Percentiles rank a stretch among this genome's conserved stretches.
phyloP scores from a whole-genome alignment of 352 stramenopile genomes.

The Halophytophthora batemanensis region DNA sequence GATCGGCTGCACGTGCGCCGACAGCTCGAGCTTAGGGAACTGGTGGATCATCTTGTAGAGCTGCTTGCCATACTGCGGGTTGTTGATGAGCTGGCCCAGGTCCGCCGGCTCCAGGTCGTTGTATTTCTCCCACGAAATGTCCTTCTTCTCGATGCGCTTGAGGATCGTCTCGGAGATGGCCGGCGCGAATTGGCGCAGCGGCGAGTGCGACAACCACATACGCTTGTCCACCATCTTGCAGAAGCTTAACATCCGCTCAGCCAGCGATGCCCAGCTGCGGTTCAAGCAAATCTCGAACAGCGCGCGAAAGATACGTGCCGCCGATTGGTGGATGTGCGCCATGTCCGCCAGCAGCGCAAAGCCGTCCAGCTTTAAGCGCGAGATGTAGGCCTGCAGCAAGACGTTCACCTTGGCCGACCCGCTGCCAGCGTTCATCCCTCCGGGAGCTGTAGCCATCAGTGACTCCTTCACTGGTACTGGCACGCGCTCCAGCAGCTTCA shows the following conservation, averaged over 20 bases:
- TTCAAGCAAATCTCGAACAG: slow-evolving; percentile 99
- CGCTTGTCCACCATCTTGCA: slow-evolving; percentile 99
- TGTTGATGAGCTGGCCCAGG: slow-evolving; percentile 96
- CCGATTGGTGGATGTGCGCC: slow-evolving; percentile 98
- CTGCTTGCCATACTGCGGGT: slow-evolving; percentile 97
- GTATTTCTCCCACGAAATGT: slow-evolving; percentile 98
- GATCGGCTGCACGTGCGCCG: slow-evolving; percentile 97
- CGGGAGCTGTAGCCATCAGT: slow-evolving; percentile 45
- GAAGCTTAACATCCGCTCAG: slow-evolving; percentile 95
- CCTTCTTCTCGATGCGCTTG: slow-evolving; percentile 97
- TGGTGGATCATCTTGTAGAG: slow-evolving; percentile 98
- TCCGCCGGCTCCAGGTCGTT: slow-evolving; percentile 97
- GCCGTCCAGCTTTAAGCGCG: slow-evolving; percentile 95
- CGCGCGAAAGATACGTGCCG: slow-evolving; percentile 96
- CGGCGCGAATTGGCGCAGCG: slow-evolving; percentile 95
- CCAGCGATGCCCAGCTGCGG: slow-evolving; percentile 93
- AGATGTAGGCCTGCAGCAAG: slow-evolving; percentile 99
- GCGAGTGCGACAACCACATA: slow-evolving; percentile 97
- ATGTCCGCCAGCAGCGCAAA: slow-evolving; percentile 99
- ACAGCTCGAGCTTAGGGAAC: slow-evolving; percentile 97
- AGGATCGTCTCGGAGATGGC: slow-evolving; percentile 94
- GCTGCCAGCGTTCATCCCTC: slow-evolving; percentile 38
- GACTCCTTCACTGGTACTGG: slow-evolving; percentile 99
- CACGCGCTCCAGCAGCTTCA: slow-evolving; percentile 96
- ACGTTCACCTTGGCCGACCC: slow-evolving; percentile 98